Evolutionary conservation across 2,329 filamentous ascomycete species (phyloP).

Genomic region (Magnaporthiopsis incrustans): DNA sequence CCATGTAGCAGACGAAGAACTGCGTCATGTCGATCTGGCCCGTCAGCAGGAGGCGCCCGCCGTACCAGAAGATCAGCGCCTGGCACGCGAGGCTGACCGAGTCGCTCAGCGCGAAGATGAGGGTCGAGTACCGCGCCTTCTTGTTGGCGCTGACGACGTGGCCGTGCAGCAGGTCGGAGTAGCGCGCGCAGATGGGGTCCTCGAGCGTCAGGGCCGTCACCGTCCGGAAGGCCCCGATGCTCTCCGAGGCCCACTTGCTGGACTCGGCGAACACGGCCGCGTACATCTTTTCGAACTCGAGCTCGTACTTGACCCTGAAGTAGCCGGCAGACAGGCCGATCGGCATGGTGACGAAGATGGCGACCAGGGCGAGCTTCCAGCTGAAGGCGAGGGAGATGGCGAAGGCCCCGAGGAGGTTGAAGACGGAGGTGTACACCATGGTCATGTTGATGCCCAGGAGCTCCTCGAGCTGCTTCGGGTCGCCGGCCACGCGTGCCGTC

Average conservation of each 20-base stretch:
- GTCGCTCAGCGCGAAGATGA: conserved; percentile 63
- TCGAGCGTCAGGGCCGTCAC: conserved; percentile 65
- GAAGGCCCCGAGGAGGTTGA: conserved; percentile 57
- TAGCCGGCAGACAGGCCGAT: conserved; percentile 39
- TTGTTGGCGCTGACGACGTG: conserved; percentile 54
- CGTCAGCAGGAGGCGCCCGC: conserved; percentile 43
- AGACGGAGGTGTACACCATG: conserved; percentile 53
- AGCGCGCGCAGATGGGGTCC: conserved; percentile 53
- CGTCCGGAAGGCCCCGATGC: conserved; percentile 66
- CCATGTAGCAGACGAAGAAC: conserved; percentile 55
- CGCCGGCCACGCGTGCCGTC: conserved; percentile 45
- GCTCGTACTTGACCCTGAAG: conserved; percentile 48
- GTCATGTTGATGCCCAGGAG: conserved; percentile 57
- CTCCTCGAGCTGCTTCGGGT: conserved; percentile 54
- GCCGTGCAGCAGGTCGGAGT: conserved; percentile 47
- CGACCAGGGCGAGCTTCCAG: conserved; percentile 69
- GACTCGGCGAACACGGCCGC: conserved; percentile 62
- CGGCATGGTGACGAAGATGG: conserved; percentile 51
- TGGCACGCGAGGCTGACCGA: conserved; percentile 55
- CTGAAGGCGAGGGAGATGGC: conserved; percentile 63
- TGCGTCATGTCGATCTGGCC: conserved; percentile 37
- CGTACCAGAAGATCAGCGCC: conserved; percentile 61
- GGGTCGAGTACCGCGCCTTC: conserved; percentile 52
- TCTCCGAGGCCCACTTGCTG: conserved; percentile 67
- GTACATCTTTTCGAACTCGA: conserved; percentile 63